Percentiles rank a stretch among this genome's conserved stretches.
These are phyloP conservation scores for Alternaria metachromatica DNA, from an alignment of 2,329 filamentous ascomycete species.

Conservation along the genomic window DNA sequence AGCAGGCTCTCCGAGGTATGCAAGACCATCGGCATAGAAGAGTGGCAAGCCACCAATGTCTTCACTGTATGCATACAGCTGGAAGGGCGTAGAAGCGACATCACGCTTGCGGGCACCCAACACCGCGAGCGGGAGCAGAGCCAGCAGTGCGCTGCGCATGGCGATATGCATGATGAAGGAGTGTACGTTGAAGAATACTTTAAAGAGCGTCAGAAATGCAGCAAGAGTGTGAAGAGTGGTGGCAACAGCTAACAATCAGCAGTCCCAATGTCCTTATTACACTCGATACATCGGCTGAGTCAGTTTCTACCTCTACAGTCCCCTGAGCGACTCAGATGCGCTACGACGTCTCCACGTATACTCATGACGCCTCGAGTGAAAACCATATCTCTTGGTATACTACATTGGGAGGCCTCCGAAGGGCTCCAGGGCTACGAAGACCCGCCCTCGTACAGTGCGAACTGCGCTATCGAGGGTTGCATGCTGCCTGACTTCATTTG, in stretches of 20 bases:
- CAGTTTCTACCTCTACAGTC: neutral
- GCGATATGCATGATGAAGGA: neutral
- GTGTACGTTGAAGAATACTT: neutral
- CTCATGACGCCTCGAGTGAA: neutral
- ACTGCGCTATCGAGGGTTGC: neutral
- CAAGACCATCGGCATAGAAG: conserved; percentile 19
- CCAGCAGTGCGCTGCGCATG: neutral
- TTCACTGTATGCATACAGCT: conserved; percentile 23
- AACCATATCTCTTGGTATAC: neutral
- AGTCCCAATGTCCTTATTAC: neutral
- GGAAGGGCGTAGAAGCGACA: conserved; percentile 2
- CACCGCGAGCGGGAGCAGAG: neutral
- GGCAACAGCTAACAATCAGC: neutral
- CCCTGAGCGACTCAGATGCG: neutral
- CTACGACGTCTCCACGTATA: neutral
- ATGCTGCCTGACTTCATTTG: neutral
- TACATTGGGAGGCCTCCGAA: neutral
- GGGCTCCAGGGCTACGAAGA: neutral
- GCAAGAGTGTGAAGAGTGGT: neutral
- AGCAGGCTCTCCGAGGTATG: neutral
- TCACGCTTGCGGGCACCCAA: neutral
- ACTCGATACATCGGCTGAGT: neutral
- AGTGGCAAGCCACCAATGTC: conserved; percentile 20
- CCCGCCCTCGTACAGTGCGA: neutral
- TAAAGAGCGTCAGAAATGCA: neutral